Evolutionary conservation across 2,329 filamentous ascomycete species (phyloP), one percentile per base, ranked within the genome.

Genomic region (Hymenoscyphus fraxineus): DNA sequence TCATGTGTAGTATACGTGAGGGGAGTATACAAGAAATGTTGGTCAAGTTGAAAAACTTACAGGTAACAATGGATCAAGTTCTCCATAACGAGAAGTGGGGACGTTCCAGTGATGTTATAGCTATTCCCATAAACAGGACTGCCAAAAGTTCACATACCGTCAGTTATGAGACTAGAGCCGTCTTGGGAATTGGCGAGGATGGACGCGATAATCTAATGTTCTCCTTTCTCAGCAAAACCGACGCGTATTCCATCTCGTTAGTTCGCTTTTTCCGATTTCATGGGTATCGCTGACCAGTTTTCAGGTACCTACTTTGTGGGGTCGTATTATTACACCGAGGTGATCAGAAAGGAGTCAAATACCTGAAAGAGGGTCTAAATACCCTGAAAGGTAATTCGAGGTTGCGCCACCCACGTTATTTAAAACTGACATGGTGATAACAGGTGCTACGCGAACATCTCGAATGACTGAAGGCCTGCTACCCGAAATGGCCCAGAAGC

Each of bases 1-100:
- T 93, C 27, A 83, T 85, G 1, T 91, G 89, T 71, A 88, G 85
- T 70, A 78, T 93, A 60, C 84, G 88, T 63, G 82, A 86, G 64
- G 88, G 87, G 66, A 82, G 81, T 39, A 82, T 85, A 0, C 81
- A 86, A 13, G 77, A 82, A 38, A 83, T 85, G 38, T 75, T 79
- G 0, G 79, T 83, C 61, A 92, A 92, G 72, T 78, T 92, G 22
- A 81, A 81, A 47, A 77, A 79, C 6, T 79, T 93, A 68, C 88
- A 92, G 72, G 77, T 78, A 47, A 82, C 81, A 54, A 79, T 91
- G 71, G 88, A 92, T 66, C 78, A 83, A 27, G 80, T 82, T 47
- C 78, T 82, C 7, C 70, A 69, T 47, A 70, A 74, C 51, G 60
- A 64, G 6, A 67, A 60, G 5, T 76, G 74, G 74, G 70, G 58